Conservation (phyloP, 1,139 yeast genomes). For the Meyerozyma smithsonii region DNA sequence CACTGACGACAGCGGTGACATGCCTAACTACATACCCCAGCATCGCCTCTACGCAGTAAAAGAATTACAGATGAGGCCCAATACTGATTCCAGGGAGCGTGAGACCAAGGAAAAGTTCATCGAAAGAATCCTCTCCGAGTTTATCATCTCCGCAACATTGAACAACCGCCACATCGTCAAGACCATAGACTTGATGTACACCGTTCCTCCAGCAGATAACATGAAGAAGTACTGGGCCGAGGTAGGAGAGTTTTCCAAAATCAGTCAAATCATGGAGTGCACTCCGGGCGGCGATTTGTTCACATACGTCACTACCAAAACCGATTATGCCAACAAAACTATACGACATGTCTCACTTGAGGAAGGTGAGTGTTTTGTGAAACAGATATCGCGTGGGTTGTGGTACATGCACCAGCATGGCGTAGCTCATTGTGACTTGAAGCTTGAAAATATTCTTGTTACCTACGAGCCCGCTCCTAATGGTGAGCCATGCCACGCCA, state of each 20-base stretch:
- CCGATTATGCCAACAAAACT: slow-evolving; percentile 12
- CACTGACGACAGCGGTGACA: slow-evolving; percentile 36
- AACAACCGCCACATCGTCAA: slow-evolving; percentile 66
- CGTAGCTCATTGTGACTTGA: slow-evolving; percentile 70
- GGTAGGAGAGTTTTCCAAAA: slow-evolving; percentile 34
- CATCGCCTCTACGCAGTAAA: slow-evolving; percentile 61
- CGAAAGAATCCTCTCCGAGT: slow-evolving; percentile 70
- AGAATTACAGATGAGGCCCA: slow-evolving; percentile 39
- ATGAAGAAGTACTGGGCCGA: slow-evolving; percentile 1
- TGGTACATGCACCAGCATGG: slow-evolving; percentile 69
- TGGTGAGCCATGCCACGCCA: slow-evolving; percentile 11
- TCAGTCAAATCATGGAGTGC: slow-evolving; percentile 75
- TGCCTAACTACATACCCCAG: neutral
- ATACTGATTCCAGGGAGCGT: slow-evolving; percentile 35
- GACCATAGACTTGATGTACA: slow-evolving; percentile 61
- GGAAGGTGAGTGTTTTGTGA: slow-evolving; percentile 68
- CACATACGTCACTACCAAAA: slow-evolving; percentile 23
- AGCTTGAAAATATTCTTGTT: slow-evolving; percentile 59
- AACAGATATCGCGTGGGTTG: slow-evolving; percentile 61
- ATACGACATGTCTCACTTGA: slow-evolving; percentile 29
- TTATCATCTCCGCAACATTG: slow-evolving; percentile 66
- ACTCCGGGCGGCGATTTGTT: slow-evolving; percentile 72
- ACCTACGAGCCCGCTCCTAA: slow-evolving; percentile 14
- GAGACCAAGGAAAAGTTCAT: slow-evolving; percentile 59
- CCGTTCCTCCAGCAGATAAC: slow-evolving; percentile 15